Conservation (phyloP, 768 basidiomycete genomes). For the Galerina marginata region DNA sequence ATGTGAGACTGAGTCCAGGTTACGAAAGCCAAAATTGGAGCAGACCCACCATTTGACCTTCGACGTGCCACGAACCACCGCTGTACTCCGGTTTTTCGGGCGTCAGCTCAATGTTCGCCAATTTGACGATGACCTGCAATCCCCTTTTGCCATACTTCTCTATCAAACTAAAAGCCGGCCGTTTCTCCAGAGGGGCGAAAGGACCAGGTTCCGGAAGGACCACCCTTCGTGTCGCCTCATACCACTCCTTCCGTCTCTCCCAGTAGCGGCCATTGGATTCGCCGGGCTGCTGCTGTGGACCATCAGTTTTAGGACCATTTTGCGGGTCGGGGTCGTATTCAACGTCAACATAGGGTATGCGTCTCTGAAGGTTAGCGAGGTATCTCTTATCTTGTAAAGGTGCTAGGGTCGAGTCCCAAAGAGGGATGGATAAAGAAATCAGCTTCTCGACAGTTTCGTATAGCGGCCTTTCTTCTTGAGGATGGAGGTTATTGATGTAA, state of each 20-base stretch:
- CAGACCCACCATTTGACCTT: conserved; percentile 29
- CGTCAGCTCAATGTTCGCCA: conserved; percentile 36
- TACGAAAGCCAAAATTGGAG: not conserved
- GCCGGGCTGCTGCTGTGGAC: conserved; percentile 19
- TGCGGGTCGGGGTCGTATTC: conserved; percentile 25
- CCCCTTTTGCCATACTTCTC: conserved; percentile 12
- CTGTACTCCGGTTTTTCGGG: conserved; percentile 33
- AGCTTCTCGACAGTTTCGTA: conserved; percentile 32
- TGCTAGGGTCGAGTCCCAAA: conserved; percentile 35
- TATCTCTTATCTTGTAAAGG: conserved; percentile 10
- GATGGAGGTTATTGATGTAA: conserved; percentile 53
- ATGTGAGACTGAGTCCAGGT: not conserved
- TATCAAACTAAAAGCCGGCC: conserved; percentile 17
- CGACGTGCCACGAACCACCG: conserved; percentile 36
- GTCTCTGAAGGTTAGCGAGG: not conserved
- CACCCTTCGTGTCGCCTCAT: conserved; percentile 10
- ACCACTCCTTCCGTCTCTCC: conserved; percentile 23
- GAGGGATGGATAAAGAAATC: conserved; percentile 34
- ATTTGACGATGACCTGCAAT: conserved; percentile 31
- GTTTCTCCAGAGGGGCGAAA: conserved; percentile 11
- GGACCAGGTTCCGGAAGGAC: conserved; percentile 26
- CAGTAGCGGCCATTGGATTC: conserved; percentile 24
- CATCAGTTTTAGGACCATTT: conserved; percentile 16
- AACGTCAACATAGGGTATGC: conserved; percentile 20
- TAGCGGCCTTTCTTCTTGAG: conserved; percentile 26